phyloP scores from a whole-genome alignment of 75 land plant species.

The Isoetes taiwanensis region DNA sequence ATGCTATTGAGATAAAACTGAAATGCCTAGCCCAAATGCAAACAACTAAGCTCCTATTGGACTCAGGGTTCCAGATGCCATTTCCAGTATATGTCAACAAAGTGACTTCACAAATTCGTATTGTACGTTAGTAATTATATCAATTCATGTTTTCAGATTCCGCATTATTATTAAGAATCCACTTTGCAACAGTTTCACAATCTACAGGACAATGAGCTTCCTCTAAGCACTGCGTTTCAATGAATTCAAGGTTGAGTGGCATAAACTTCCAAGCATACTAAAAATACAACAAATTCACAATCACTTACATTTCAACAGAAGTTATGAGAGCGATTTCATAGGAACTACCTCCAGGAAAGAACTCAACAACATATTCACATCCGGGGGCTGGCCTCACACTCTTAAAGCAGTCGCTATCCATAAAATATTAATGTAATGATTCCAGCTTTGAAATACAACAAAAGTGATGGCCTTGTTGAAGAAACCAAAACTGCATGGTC shows the following conservation, averaged over 20 bases:
- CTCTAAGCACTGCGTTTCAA: conserved; percentile 54
- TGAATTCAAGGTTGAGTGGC: not conserved
- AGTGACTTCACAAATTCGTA: too few relatives aligned
- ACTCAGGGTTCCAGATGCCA: too few relatives aligned
- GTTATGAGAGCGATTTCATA: conserved; percentile 53
- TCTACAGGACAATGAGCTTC: conserved; percentile 95
- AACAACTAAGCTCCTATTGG: too few relatives aligned
- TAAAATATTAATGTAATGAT: not conserved
- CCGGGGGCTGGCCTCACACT: conserved; percentile 71
- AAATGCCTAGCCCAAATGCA: not conserved
- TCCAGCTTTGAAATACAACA: not conserved
- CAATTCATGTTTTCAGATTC: conserved; percentile 95
- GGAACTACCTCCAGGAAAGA: conserved; percentile 43
- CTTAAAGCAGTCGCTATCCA: not conserved
- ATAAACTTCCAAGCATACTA: not conserved
- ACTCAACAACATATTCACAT: conserved; percentile 87
- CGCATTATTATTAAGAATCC: conserved; percentile 88
- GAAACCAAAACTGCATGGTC: too few relatives aligned
- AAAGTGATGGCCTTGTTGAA: conserved; percentile 1
- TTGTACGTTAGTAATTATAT: conserved; percentile 20
- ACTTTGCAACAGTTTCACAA: conserved; percentile 77
- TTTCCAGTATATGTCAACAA: too few relatives aligned
- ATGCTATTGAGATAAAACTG: not conserved
- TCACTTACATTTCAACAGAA: conserved; percentile 92
- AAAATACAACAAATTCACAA: not conserved